phyloP scores from a whole-genome alignment of 805 yeast genomes.

The Nakazawaea anatomiae region DNA sequence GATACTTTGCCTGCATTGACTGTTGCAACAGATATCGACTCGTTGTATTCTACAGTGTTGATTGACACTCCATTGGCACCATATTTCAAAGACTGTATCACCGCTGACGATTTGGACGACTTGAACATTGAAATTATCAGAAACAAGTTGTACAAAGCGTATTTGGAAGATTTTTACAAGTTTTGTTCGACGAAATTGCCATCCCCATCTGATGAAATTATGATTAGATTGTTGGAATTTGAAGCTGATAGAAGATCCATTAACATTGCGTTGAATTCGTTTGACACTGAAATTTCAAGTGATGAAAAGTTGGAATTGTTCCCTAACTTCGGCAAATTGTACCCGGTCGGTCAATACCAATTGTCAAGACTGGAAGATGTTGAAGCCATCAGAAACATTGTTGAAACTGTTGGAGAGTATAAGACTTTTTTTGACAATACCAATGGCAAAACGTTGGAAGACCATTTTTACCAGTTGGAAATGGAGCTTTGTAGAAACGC shows the following conservation, averaged over 20 bases:
- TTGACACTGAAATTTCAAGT: constrained; percentile 72
- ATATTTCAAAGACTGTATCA: constrained; percentile 83
- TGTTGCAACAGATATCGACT: constrained; percentile 91
- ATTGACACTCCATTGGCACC: constrained; percentile 98
- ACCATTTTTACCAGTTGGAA: constrained; percentile 87
- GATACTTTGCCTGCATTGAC: constrained; percentile 94
- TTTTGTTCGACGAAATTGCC: constrained; percentile 60
- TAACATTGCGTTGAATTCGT: constrained; percentile 85
- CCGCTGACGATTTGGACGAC: constrained; percentile 88
- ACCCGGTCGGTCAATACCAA: constrained; percentile 61
- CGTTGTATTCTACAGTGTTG: constrained; percentile 86
- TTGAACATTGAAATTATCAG: constrained; percentile 92
- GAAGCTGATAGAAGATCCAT: constrained; percentile 96
- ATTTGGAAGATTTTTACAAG: constrained; percentile 76
- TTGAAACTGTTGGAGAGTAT: constrained; percentile 62
- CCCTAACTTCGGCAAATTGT: constrained; percentile 79
- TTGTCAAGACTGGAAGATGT: constrained; percentile 77
- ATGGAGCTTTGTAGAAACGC: constrained; percentile 91
- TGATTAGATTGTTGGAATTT: constrained; percentile 72
- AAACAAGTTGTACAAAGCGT: constrained; percentile 87
- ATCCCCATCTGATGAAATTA: constrained; percentile 74
- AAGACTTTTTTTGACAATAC: constrained; percentile 47
- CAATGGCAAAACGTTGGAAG: constrained; percentile 68
- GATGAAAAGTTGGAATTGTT: constrained; percentile 67
- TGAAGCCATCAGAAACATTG: constrained; percentile 68